phyloP scores from a whole-genome alignment of 2,329 filamentous ascomycete species.

The Phaeosphaeria sp. region DNA sequence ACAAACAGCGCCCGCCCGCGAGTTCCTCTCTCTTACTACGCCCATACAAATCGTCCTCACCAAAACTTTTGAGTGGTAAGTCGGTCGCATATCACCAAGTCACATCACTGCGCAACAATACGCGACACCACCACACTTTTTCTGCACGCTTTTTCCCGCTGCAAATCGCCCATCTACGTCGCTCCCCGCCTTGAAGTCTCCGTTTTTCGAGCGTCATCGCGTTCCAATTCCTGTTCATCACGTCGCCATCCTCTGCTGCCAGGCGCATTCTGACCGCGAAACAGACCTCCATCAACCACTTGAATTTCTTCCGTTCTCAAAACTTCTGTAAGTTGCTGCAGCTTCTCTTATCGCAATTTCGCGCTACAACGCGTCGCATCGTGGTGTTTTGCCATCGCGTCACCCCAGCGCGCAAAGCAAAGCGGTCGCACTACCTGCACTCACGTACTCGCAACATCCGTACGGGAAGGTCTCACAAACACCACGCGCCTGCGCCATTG shows the following conservation, averaged over 20 bases:
- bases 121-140: conserved; percentile 37
- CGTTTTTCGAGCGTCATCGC: conserved; percentile 37
- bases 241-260: conserved; percentile 24
- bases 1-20: not conserved
- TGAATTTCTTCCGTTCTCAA: conserved; percentile 21
- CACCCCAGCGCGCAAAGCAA: conserved; percentile 29
- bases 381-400: conserved; percentile 44
- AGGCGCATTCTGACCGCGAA: conserved; percentile 40
- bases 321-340: conserved; percentile 38
- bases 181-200: conserved; percentile 35
- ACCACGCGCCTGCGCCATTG: conserved; percentile 7
- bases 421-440: conserved; percentile 22
- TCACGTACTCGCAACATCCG: conserved; percentile 17
- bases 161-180: conserved; percentile 34
- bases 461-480: conserved; percentile 10
- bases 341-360: conserved; percentile 30
- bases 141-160: conserved; percentile 42
- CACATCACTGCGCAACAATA: conserved; percentile 24
- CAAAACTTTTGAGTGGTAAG: conserved; percentile 40
- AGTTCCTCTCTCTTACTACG: not conserved
- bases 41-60: conserved; percentile 32
- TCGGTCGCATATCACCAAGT: conserved; percentile 33
- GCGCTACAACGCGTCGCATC: conserved; percentile 33
- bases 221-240: conserved; percentile 39
- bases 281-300: conserved; percentile 35